Evolutionary conservation across 2,329 filamentous ascomycete species (phyloP).

Genomic region (Aureobasidium musti): DNA sequence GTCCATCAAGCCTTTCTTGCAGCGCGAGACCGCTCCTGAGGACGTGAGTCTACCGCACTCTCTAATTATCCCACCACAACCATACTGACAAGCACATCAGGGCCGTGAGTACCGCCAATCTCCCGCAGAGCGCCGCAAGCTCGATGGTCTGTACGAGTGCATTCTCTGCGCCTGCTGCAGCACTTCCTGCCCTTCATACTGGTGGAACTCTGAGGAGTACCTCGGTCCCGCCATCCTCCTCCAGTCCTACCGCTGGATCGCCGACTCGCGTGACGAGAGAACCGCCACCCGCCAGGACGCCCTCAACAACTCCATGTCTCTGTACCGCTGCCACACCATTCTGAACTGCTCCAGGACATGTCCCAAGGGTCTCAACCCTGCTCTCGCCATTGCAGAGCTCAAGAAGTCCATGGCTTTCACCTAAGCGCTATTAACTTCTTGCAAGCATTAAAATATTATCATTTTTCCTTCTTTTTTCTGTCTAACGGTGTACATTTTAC

Average conservation of each 20-base stretch:
- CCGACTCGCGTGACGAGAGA: conserved; percentile 90
- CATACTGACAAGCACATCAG: conserved; percentile 50
- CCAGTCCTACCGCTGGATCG: conserved; percentile 97
- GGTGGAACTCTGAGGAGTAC: conserved; percentile 99
- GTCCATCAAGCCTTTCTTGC: conserved; percentile 98
- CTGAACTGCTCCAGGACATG: conserved; percentile 98
- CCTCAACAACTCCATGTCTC: conserved; percentile 97
- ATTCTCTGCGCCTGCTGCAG: conserved; percentile 99
- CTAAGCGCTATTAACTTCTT: conserved; percentile 29
- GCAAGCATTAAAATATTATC: background rate
- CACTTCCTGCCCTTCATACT: conserved; percentile 99
- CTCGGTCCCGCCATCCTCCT: conserved; percentile 94
- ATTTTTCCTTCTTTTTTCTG: conserved; percentile 1
- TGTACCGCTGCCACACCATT: conserved; percentile 99
- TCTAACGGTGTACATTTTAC: conserved; percentile 12
- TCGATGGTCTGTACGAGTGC: conserved; percentile 98
- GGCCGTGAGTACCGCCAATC: conserved; percentile 90
- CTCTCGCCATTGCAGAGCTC: conserved; percentile 92
- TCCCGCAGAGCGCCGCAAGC: conserved; percentile 90
- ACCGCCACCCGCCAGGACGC: conserved; percentile 84
- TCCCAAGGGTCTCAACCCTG: conserved; percentile 97
- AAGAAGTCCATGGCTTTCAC: conserved; percentile 88
- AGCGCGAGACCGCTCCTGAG: conserved; percentile 78
- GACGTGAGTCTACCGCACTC: conserved; percentile 63
- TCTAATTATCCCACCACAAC: background rate